Conservation (phyloP, 2,329 filamentous ascomycete genomes). For the Fusarium sp. region DNA sequence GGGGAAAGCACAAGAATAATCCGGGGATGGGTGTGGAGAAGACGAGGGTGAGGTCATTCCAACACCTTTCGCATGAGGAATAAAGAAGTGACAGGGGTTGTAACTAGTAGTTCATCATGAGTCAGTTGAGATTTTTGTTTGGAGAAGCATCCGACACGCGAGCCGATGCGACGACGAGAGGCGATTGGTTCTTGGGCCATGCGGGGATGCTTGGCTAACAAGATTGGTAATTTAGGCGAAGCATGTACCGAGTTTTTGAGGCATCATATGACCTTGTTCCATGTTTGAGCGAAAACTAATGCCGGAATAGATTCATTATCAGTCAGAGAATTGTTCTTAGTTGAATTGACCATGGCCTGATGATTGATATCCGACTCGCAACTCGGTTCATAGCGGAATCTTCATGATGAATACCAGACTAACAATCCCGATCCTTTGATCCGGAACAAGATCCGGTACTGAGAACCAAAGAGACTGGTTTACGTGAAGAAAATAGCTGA, state of each 20-base stretch:
- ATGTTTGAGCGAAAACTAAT: neutral
- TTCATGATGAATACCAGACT: neutral
- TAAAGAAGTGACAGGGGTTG: neutral
- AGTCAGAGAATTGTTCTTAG: neutral
- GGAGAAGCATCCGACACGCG: constrained; percentile 37
- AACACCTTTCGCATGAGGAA: neutral
- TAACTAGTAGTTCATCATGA: constrained; percentile 7
- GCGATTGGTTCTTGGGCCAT: constrained; percentile 33
- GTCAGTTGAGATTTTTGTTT: neutral
- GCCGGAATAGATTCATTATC: neutral
- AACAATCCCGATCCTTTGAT: neutral
- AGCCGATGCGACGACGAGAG: constrained; percentile 37
- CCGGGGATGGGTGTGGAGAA: constrained; percentile 33
- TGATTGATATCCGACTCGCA: neutral
- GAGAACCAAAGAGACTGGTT: neutral
- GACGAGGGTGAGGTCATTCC: constrained; percentile 15
- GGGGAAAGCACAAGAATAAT: constrained; percentile 33
- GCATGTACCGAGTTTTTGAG: neutral
- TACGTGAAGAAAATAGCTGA: neutral
- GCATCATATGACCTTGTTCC: neutral
- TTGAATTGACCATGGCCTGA: neutral
- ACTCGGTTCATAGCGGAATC: neutral
- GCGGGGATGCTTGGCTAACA: constrained; percentile 9
- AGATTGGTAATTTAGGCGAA: neutral
- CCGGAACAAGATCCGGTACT: neutral